Conservation (phyloP, 2,329 filamentous ascomycete species). For the Alternaria angustiovoidea region DNA sequence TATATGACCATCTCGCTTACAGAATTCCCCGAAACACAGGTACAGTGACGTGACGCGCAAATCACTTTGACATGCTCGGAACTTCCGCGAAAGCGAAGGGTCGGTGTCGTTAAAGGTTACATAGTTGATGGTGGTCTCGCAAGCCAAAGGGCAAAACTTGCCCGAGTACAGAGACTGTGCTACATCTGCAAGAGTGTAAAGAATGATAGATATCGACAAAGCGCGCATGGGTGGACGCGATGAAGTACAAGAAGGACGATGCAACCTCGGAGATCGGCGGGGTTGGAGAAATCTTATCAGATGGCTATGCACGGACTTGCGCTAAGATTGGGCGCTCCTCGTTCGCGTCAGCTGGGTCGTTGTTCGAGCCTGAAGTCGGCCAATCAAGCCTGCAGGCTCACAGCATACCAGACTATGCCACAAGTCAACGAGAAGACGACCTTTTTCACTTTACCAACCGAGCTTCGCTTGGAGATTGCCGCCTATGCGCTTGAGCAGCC, state of each 20-base stretch:
- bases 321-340: neutral
- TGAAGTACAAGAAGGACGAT: conserved; percentile 13
- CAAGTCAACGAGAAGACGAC: neutral
- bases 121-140: conserved; percentile 40
- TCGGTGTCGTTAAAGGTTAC: conserved; percentile 45
- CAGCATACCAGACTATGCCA: neutral
- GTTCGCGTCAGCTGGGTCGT: neutral
- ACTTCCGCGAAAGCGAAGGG: conserved; percentile 35
- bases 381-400: neutral
- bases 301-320: conserved; percentile 18
- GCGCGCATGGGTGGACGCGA: conserved; percentile 29
- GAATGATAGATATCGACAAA: conserved; percentile 14
- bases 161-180: conserved; percentile 26
- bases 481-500: conserved; percentile 30
- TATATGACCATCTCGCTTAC: conserved; percentile 23
- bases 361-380: neutral
- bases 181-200: conserved; percentile 14
- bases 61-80: conserved; percentile 36
- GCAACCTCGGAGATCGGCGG: conserved; percentile 24
- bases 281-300: conserved; percentile 34
- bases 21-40: conserved; percentile 40
- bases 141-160: conserved; percentile 41
- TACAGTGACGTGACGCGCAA: conserved; percentile 39
- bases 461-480: conserved; percentile 48
- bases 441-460: conserved; percentile 46